Evolutionary conservation across 352 stramenopile genomes (phyloP), one percentile per base, ranked within the genome.

Genomic region (Globisporangium sylvaticum): DNA sequence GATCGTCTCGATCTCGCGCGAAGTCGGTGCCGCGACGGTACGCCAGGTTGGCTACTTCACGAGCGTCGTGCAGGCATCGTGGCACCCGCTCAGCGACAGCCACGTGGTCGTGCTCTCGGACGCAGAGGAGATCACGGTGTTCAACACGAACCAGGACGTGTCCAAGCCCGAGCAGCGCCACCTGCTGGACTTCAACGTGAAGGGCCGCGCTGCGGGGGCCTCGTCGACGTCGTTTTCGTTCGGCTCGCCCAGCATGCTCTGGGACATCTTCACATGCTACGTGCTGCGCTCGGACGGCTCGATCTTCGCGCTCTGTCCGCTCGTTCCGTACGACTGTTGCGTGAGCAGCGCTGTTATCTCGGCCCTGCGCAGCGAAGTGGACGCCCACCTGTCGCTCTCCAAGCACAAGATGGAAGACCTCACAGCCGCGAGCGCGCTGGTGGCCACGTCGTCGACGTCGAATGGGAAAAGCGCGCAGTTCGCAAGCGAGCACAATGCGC

Each of bases 221-320:
- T 67, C 70, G 46, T 75, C 83, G 8, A 83, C 86, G 27, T 64
- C 73, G 46, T 87, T 94, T 59, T 77, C 73, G 46, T 92, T 94
- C 67, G 81, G 84, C 53, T 74, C 80, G 44, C 58, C 78, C n/a
- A 67, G 75, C 34, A 75, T 67, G 56, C 67, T 83, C 12, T 94
- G 87, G 87, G 87, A 94, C 48, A 68, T 81, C 18, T 90, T 94
- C 65, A 92, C 83, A 52, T 87, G 75, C 67, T 94, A 90, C 65
- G 54, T 94, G 4, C 64, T 94, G 32, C 84, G 84, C 20, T 90
- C 80, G 15, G 82, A 92, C 50, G 87, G 87, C 32, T 72, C 84
- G 15, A 69, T 94, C 50, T 93, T 84, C 54, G 81, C 82, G 25
- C 64, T 94, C 27, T 92, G 78, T 66, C 87, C 87, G 9, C 66